A percentile compares a stretch with the other conserved stretches of the same genome.
phyloP scores from a whole-genome alignment of 192 early-diverging fungal species.

The Polychytrium aggregatum region DNA sequence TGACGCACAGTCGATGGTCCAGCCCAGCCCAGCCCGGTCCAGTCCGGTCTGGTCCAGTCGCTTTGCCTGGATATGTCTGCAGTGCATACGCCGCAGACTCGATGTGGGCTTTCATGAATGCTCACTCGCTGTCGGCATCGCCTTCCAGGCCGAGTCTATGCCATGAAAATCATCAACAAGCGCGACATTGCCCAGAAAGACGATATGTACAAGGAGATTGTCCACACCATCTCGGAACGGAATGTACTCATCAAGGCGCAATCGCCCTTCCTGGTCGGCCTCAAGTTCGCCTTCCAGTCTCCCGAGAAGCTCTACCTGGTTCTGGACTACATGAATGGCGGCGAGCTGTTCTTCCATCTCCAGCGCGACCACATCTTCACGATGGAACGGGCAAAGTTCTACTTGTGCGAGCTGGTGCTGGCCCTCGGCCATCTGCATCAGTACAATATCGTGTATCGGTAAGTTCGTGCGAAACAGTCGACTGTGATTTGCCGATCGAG shows the following conservation, averaged over 20 bases:
- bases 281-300: slow-evolving; percentile 88
- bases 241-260: slow-evolving; percentile 58
- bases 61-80: too few species aligned
- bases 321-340: slow-evolving; percentile 69
- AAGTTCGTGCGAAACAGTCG: too few species aligned
- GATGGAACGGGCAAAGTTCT: slow-evolving; percentile 80
- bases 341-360: slow-evolving; percentile 85
- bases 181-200: slow-evolving; percentile 58
- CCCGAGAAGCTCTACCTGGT: slow-evolving; percentile 68
- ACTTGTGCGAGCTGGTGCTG: slow-evolving; percentile 52
- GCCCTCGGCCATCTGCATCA: slow-evolving; percentile 60
- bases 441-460: slow-evolving; percentile 55
- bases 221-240: slow-evolving; percentile 64
- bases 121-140: too few species aligned
- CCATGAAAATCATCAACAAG: slow-evolving; percentile 73
- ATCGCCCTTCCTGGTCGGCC: slow-evolving; percentile 85
- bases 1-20: too few species aligned
- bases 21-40: too few species aligned
- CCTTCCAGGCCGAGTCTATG: slow-evolving; percentile 66
- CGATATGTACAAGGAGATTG: slow-evolving; percentile 64
- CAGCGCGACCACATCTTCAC: slow-evolving; percentile 82
- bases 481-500: too few species aligned
- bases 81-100: too few species aligned
- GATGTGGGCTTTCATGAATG: too few species aligned
- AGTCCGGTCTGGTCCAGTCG: too few species aligned